phyloP scores from a whole-genome alignment of 2,329 filamentous ascomycete genomes.

The Pseudogymnoascus sp. region DNA sequence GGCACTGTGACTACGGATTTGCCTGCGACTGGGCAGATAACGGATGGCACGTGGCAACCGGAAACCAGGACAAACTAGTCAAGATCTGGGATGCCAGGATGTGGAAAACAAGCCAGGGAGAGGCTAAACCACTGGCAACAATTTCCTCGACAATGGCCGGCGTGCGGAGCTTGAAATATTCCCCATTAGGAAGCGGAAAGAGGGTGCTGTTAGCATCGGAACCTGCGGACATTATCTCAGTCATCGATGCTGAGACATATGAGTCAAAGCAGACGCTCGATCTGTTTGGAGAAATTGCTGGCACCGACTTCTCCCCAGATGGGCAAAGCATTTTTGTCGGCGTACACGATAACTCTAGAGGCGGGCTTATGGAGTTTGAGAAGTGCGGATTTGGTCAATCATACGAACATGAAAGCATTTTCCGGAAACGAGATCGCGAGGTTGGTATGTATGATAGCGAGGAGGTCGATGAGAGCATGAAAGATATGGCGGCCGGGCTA shows the following conservation, averaged over 20 bases:
- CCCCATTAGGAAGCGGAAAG: constrained; percentile 59
- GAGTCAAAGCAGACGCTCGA: constrained; percentile 60
- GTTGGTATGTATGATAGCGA: constrained; percentile 6
- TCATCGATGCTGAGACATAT: constrained; percentile 62
- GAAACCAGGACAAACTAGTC: constrained; percentile 65
- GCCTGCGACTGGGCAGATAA: constrained; percentile 74
- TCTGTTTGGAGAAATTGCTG: constrained; percentile 68
- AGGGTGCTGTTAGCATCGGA: constrained; percentile 64
- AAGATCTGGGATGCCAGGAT: constrained; percentile 70
- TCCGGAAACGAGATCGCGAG: constrained; percentile 11
- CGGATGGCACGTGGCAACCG: constrained; percentile 67
- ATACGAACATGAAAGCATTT: constrained; percentile 18
- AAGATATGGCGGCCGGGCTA: constrained; percentile 1
- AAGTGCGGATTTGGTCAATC: constrained; percentile 22
- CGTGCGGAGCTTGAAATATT: constrained; percentile 62
- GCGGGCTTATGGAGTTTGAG: constrained; percentile 41
- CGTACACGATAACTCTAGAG: constrained; percentile 57
- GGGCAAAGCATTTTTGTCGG: constrained; percentile 61
- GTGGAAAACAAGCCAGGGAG: constrained; percentile 49
- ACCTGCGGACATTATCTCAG: constrained; percentile 63
- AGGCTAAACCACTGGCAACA: constrained; percentile 41
- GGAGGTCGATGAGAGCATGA: background rate
- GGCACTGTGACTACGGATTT: constrained; percentile 65
- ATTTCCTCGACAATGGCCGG: constrained; percentile 60
- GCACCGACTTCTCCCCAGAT: constrained; percentile 57